Evolutionary conservation across 768 basidiomycete genomes (phyloP), one percentile per base, ranked within the genome.

Genomic region (Auriscalpium microsporum): DNA sequence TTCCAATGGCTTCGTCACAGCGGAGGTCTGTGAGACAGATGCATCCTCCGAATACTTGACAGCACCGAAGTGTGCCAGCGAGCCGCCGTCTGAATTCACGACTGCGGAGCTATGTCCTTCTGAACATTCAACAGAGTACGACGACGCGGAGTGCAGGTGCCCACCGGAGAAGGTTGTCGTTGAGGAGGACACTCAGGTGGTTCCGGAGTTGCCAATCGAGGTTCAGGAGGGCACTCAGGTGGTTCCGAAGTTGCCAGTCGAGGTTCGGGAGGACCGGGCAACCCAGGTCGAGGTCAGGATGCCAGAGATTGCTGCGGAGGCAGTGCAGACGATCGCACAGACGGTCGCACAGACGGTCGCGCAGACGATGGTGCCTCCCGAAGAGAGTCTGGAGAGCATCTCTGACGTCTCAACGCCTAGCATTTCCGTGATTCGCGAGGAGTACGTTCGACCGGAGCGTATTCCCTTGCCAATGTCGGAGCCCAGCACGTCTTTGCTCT

Each of bases 41-140:
- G 77, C 76, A 1, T 74, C 77, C 50, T 76, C 73, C 0, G 75
- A 75, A 48, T 78, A 69, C 52, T 63, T 60, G 38, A 77, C 78
- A 1, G 72, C 69, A n/a, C 72, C 73, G 37, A 58, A 67, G 35
- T 78, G 77, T 58, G 57, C 64, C 10, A 71, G 67, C 16, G 60
- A 72, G 60, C 65, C 73, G 7, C 63, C 71, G n/a, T 74, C 75
- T 0, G 73, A 77, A 54, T 87, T 78, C 56, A 67, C 71, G 34
- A 83, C 81, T 17, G 82, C 72, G 40, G 69, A 76, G 21, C 69
- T 75, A 16, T 79, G 78, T 62, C 64, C 70, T 36, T 70, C 75
- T 9, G 75, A 75, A 33, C 56, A 66, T 6, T 69, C 72, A 21
- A 76, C 77, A 8, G 80, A 80, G 38, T 74, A 74, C 48, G 65